phyloP scores from a whole-genome alignment of 208 protist species.

The Leishmania lainsoni region DNA sequence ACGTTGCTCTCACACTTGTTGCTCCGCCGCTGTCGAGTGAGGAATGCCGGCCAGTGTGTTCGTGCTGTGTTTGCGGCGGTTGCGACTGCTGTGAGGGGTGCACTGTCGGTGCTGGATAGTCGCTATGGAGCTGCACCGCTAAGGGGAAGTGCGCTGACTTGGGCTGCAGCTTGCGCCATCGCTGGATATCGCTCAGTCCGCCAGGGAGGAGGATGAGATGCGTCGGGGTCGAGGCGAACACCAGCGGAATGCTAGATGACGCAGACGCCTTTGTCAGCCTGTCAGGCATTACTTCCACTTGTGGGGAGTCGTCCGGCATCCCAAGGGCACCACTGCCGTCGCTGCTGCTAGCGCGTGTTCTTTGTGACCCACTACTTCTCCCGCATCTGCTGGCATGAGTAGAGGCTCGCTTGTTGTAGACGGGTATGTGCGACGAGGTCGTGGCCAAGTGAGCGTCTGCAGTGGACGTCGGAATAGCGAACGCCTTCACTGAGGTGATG shows the following conservation, averaged over 20 bases:
- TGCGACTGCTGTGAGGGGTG: background rate
- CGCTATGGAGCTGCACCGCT: constrained; percentile 26
- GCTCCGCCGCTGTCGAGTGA: background rate
- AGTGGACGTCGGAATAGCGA: constrained; percentile 39
- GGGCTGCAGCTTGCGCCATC: constrained; percentile 30
- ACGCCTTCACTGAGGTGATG: constrained; percentile 73
- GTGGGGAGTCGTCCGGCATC: background rate
- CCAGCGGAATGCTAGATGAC: constrained; percentile 10
- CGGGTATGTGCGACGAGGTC: constrained; percentile 18
- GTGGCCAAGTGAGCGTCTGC: background rate
- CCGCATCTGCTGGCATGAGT: background rate
- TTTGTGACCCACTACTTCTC: background rate
- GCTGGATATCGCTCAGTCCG: constrained; percentile 21
- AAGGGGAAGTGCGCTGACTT: constrained; percentile 32
- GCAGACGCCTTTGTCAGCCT: background rate
- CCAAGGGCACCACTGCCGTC: background rate
- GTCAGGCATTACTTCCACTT: background rate
- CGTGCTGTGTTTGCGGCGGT: background rate
- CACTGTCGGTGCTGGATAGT: background rate
- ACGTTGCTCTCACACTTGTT: background rate
- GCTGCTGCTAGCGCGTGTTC: constrained; percentile 1
- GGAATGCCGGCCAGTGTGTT: background rate
- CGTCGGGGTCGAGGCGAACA: constrained; percentile 30
- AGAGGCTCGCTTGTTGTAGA: constrained; percentile 10
- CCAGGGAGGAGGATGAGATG: constrained; percentile 30